phyloP scores from a whole-genome alignment of 257 asterid genomes.

The Capsicum baccatum region DNA sequence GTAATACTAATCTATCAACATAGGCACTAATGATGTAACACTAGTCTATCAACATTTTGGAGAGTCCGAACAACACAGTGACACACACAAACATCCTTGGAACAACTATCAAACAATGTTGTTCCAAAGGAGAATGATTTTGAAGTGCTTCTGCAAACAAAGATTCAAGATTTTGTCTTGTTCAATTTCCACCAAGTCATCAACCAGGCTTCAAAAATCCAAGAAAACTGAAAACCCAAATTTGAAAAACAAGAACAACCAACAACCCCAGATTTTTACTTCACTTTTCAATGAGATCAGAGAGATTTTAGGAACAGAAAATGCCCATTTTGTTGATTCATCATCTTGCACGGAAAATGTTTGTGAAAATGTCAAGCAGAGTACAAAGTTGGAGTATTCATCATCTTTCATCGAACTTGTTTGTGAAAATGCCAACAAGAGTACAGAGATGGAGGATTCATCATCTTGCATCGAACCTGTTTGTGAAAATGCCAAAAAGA shows the following conservation, averaged over 20 bases:
- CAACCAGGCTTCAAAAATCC: slow-evolving; percentile 35
- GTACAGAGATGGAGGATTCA: not conserved
- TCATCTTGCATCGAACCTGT: slow-evolving; percentile 33
- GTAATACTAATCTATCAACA: too few relatives aligned
- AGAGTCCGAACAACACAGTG: too few relatives aligned
- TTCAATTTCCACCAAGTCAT: slow-evolving; percentile 38
- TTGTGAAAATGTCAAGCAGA: slow-evolving; percentile 66
- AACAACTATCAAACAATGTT: not conserved
- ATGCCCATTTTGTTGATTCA: not conserved
- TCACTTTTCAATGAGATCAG: slow-evolving; percentile 74
- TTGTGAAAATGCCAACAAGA: slow-evolving; percentile 65
- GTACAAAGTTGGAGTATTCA: not conserved
- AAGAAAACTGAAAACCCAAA: slow-evolving; percentile 37
- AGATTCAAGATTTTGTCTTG: slow-evolving; percentile 36
- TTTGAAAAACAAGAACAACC: slow-evolving; percentile 30
- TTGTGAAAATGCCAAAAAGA: slow-evolving; percentile 65
- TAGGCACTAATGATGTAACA: too few relatives aligned
- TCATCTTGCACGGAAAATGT: slow-evolving; percentile 33
- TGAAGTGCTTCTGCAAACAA: slow-evolving; percentile 44
- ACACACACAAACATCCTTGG: too few relatives aligned
- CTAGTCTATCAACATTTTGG: too few relatives aligned
- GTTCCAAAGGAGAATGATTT: not conserved
- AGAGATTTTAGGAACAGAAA: slow-evolving; percentile 62
- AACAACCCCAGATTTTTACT: slow-evolving; percentile 37
- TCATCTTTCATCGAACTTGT: slow-evolving; percentile 30